Conservation (phyloP, 768 basidiomycete species). For the Dentipellis fragilis region DNA sequence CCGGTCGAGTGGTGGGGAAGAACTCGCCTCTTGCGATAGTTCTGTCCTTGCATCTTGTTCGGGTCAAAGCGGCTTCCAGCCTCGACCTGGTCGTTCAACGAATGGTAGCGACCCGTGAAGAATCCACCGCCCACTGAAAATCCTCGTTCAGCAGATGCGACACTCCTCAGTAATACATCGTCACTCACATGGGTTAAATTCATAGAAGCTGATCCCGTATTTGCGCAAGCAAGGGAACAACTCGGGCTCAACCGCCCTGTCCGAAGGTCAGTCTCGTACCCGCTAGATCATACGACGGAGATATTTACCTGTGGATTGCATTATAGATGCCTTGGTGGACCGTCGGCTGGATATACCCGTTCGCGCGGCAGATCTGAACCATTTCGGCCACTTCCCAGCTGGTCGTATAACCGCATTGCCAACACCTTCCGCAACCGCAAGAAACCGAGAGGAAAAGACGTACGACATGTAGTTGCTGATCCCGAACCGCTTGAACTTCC, state of each 20-base stretch:
- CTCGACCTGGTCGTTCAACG: constrained; percentile 30
- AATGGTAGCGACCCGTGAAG: constrained; percentile 28
- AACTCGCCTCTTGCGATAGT: too few species aligned
- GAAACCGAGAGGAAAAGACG: constrained; percentile 9
- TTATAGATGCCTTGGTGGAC: constrained; percentile 42
- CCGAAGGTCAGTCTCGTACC: not conserved
- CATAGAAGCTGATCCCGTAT: constrained; percentile 30
- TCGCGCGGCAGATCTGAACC: constrained; percentile 21
- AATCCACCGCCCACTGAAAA: constrained; percentile 27
- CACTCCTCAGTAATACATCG: not conserved
- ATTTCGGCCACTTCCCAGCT: constrained; percentile 39
- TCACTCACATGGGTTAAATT: constrained; percentile 31
- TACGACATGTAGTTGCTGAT: constrained; percentile 34
- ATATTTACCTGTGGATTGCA: constrained; percentile 22
- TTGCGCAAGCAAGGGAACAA: constrained; percentile 33
- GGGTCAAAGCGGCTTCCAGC: constrained; percentile 48
- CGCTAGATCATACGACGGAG: too few species aligned
- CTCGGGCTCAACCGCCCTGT: constrained; percentile 28
- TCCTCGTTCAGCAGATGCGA: not conserved
- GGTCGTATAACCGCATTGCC: not conserved
- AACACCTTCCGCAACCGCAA: constrained; percentile 5
- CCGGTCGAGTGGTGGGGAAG: too few species aligned
- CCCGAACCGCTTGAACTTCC: constrained; percentile 39
- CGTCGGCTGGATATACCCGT: constrained; percentile 37
- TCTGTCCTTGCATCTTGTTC: constrained; percentile 33